A percentile compares a stretch with the other conserved stretches of the same genome.
phyloP scores from a whole-genome alignment of 306 rosid species.

The Lathyrus sativus region DNA sequence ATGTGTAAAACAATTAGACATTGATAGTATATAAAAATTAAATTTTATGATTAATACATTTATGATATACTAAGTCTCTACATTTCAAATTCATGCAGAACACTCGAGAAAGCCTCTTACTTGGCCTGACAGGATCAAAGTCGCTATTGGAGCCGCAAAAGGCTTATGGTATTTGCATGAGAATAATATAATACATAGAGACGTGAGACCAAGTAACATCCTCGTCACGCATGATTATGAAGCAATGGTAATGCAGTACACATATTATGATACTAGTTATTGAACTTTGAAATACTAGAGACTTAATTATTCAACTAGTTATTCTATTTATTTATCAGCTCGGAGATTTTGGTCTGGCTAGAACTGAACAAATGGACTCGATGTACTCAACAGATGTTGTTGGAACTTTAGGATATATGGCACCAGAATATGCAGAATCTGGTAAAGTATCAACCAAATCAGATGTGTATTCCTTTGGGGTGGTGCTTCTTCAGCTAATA shows the following conservation, averaged over 20 bases:
- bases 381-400: slow-evolving; percentile 50
- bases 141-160: slow-evolving; percentile 71
- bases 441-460: slow-evolving; percentile 77
- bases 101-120: slow-evolving; percentile 49
- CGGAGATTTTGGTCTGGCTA: slow-evolving; percentile 88
- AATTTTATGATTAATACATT: background rate
- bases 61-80: background rate
- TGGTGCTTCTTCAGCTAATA: slow-evolving; percentile 71
- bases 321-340: slow-evolving; percentile 44
- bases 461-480: slow-evolving; percentile 82
- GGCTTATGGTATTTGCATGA: slow-evolving; percentile 65
- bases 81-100: slow-evolving; percentile 48
- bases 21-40: background rate
- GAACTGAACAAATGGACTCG: slow-evolving; percentile 46
- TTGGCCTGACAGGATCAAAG: slow-evolving; percentile 68
- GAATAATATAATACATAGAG: slow-evolving; percentile 75
- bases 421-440: slow-evolving; percentile 84
- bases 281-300: slow-evolving; percentile 16
- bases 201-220: slow-evolving; percentile 80
- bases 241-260: slow-evolving; percentile 55
- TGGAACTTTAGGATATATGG: slow-evolving; percentile 78
- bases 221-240: slow-evolving; percentile 74
- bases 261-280: background rate
- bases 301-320: background rate
- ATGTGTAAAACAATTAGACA: background rate